phyloP scores from a whole-genome alignment of 1,139 yeast genomes.

The Keqinozyma sinolaborantium region DNA sequence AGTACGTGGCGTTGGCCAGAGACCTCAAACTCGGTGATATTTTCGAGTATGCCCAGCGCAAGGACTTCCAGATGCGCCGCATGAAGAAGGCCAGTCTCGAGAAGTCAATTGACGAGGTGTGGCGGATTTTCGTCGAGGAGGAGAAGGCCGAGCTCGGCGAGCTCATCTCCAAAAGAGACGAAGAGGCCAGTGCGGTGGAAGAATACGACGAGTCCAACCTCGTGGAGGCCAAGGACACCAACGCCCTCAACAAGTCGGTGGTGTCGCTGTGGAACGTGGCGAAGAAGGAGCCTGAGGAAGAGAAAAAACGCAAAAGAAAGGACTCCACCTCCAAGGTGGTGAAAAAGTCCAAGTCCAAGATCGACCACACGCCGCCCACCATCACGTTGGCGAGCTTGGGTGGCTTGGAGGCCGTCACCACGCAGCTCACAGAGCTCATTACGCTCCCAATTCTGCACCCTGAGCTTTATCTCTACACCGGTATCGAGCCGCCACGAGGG shows the following conservation, averaged over 20 bases:
- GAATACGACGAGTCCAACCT: slow-evolving; percentile 42
- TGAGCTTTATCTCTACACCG: slow-evolving; percentile 81
- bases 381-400: slow-evolving; percentile 73
- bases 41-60: slow-evolving; percentile 49
- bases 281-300: slow-evolving; percentile 15
- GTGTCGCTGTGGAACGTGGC: slow-evolving; percentile 60
- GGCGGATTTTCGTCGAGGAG: slow-evolving; percentile 44
- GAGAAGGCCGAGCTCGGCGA: slow-evolving; percentile 38
- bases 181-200: slow-evolving; percentile 30
- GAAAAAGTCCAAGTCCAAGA: slow-evolving; percentile 42
- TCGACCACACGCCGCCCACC: slow-evolving; percentile 69
- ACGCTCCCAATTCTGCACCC: slow-evolving; percentile 94
- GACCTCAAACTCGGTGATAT: slow-evolving; percentile 53
- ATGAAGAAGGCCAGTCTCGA: slow-evolving; percentile 57
- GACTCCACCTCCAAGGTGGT: slow-evolving; percentile 21
- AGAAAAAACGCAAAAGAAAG: slow-evolving; percentile 26
- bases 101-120: slow-evolving; percentile 54
- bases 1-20: slow-evolving; percentile 54
- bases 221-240: slow-evolving; percentile 59
- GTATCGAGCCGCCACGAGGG: slow-evolving; percentile 97
- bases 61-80: slow-evolving; percentile 64
- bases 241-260: slow-evolving; percentile 72
- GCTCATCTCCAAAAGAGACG: slow-evolving; percentile 26
- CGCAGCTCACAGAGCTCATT: slow-evolving; percentile 83
- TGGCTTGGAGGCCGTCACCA: slow-evolving; percentile 80